These are phyloP conservation scores for Exsudoporus floridanus DNA, from an alignment of 1,284 basidiomycete species.

Conservation along the genomic window DNA sequence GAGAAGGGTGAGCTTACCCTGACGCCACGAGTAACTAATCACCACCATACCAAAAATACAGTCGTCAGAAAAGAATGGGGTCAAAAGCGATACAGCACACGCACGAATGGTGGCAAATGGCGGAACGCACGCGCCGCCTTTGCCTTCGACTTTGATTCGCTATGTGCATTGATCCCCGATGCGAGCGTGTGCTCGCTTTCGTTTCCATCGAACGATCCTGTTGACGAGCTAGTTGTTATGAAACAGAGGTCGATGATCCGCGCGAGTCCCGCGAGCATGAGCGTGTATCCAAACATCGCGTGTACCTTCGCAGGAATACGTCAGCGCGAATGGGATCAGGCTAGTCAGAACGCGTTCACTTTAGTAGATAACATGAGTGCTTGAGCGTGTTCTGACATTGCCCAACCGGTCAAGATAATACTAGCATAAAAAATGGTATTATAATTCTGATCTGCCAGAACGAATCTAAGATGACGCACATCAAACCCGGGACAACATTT, in stretches of 20 bases:
- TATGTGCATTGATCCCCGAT: conserved; percentile 16
- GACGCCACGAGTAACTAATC: conserved; percentile 64
- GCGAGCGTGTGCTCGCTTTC: conserved; percentile 67
- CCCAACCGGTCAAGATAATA: conserved; percentile 90
- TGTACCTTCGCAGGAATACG: conserved; percentile 59
- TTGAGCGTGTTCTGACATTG: conserved; percentile 91
- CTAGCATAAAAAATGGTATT: conserved; percentile 38
- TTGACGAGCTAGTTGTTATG: conserved; percentile 43
- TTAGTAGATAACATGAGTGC: conserved; percentile 81
- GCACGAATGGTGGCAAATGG: conserved; percentile 83
- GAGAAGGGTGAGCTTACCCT: conserved; percentile 39
- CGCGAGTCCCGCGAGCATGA: conserved; percentile 82
- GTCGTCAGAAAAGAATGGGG: neutral
- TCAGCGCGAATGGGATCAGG: conserved; percentile 5
- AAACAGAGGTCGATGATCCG: conserved; percentile 90
- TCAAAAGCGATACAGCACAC: conserved; percentile 32
- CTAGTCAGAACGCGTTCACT: conserved; percentile 39
- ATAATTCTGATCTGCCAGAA: conserved; percentile 2
- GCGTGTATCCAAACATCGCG: conserved; percentile 77
- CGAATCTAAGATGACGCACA: conserved; percentile 50
- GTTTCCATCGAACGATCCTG: conserved; percentile 40
- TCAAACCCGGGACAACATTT: conserved; percentile 79
- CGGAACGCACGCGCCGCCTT: conserved; percentile 66
- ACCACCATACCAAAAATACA: conserved; percentile 1
- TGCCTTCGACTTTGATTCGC: conserved; percentile 26